A percentile compares a stretch with the other conserved stretches of the same genome.
phyloP scores from a whole-genome alignment of 2,329 filamentous ascomycete genomes.

The Colletotrichum coccodes region DNA sequence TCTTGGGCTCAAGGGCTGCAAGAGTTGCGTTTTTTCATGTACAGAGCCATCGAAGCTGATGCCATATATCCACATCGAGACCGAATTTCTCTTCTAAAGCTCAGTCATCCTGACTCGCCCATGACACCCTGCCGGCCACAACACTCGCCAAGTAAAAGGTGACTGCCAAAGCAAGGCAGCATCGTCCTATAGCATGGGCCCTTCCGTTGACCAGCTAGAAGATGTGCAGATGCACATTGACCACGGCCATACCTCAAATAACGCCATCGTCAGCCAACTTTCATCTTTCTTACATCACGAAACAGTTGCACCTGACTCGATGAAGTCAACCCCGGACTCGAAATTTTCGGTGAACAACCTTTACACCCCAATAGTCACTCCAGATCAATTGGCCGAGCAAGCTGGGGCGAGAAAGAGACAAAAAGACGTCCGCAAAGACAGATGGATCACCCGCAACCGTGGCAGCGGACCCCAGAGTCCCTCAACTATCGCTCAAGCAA shows the following conservation, averaged over 20 bases:
- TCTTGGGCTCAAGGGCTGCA: background rate
- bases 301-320: background rate
- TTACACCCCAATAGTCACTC: background rate
- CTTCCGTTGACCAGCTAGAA: background rate
- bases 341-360: no score
- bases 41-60: background rate
- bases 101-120: background rate
- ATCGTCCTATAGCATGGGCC: background rate
- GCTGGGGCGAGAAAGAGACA: background rate
- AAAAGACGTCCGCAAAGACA: background rate
- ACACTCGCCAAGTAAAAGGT: background rate
- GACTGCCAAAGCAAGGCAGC: background rate
- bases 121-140: background rate
- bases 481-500: background rate
- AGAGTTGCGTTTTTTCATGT: background rate
- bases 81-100: background rate
- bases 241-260: background rate
- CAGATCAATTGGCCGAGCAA: background rate
- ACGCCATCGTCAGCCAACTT: background rate
- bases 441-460: background rate
- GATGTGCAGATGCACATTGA: constrained; percentile 10
- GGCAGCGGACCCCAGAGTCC: background rate
- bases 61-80: background rate
- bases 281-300: background rate
- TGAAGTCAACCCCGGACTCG: no score